phyloP scores from a whole-genome alignment of 345 rosid species.

The Ceriops zippeliana region DNA sequence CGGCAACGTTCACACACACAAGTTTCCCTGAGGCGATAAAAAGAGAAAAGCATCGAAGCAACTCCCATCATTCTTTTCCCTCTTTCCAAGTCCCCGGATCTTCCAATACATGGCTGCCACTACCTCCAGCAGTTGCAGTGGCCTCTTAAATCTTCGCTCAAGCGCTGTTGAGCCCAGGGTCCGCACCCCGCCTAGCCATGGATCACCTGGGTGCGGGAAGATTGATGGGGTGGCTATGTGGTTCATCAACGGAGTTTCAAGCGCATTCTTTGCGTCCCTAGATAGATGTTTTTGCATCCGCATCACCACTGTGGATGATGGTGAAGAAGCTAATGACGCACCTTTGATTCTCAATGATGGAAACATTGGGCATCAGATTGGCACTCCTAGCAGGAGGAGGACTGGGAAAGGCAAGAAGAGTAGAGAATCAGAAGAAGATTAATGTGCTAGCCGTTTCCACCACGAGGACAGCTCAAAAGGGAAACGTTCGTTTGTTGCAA shows the following conservation, averaged over 20 bases:
- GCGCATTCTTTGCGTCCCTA: conserved; percentile 57
- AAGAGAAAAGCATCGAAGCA: neutral
- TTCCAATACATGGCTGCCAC: conserved; percentile 38
- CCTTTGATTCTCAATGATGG: conserved; percentile 53
- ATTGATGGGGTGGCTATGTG: conserved; percentile 62
- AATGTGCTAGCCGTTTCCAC: neutral
- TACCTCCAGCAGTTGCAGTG: conserved; percentile 30
- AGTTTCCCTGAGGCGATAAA: neutral
- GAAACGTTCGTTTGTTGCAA: conserved; percentile 8
- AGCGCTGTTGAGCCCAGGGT: conserved; percentile 25
- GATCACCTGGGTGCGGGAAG: conserved; percentile 42
- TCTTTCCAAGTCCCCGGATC: neutral
- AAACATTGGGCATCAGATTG: conserved; percentile 25
- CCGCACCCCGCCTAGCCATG: conserved; percentile 27
- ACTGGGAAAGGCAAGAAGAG: conserved; percentile 31
- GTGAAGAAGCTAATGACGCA: conserved; percentile 45
- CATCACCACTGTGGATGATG: conserved; percentile 51
- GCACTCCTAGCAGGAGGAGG: conserved; percentile 29
- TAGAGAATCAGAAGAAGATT: conserved; percentile 3
- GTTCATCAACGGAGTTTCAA: conserved; percentile 51
- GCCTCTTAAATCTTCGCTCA: conserved; percentile 36
- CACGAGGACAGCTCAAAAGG: neutral
- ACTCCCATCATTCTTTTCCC: neutral
- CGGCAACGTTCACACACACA: neutral
- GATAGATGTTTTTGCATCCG: conserved; percentile 64